These are phyloP conservation scores for Lipomyces lipofer DNA, from an alignment of 805 yeast genomes.

Conservation along the genomic window DNA sequence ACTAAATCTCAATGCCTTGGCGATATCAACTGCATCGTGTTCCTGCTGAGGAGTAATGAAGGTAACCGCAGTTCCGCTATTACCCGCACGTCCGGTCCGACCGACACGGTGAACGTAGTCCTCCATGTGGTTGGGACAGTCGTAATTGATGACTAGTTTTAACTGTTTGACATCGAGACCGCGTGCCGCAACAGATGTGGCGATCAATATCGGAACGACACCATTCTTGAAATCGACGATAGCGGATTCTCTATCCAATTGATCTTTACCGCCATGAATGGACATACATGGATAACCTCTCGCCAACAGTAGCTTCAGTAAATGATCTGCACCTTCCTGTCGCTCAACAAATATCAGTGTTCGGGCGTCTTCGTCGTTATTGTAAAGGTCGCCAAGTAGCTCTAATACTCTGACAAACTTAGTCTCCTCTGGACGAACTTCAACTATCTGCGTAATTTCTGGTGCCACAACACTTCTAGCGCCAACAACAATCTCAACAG, in stretches of 20 bases:
- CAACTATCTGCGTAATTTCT: conserved; percentile 72
- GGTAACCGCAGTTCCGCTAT: conserved; percentile 72
- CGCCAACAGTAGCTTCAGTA: conserved; percentile 54
- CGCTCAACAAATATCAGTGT: conserved; percentile 82
- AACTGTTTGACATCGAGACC: conserved; percentile 91
- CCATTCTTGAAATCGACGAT: conserved; percentile 68
- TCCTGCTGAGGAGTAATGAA: conserved; percentile 64
- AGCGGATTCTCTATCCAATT: conserved; percentile 74
- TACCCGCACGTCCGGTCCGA: conserved; percentile 91
- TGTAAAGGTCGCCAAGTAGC: conserved; percentile 51
- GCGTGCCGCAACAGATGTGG: conserved; percentile 93
- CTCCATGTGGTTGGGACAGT: conserved; percentile 84
- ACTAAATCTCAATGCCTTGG: conserved; percentile 64
- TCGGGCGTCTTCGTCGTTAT: conserved; percentile 40
- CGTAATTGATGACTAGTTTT: conserved; percentile 76
- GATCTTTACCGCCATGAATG: conserved; percentile 92
- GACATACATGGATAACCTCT: conserved; percentile 62
- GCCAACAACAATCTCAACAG: conserved; percentile 78
- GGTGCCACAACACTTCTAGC: conserved; percentile 77
- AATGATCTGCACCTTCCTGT: conserved; percentile 79
- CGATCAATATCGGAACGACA: conserved; percentile 62
- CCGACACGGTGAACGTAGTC: conserved; percentile 97
- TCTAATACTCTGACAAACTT: conserved; percentile 60
- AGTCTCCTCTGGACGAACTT: conserved; percentile 54
- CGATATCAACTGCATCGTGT: conserved; percentile 64